Conservation (phyloP, 176 grass and related monocot genomes). For the Phragmites australis region DNA sequence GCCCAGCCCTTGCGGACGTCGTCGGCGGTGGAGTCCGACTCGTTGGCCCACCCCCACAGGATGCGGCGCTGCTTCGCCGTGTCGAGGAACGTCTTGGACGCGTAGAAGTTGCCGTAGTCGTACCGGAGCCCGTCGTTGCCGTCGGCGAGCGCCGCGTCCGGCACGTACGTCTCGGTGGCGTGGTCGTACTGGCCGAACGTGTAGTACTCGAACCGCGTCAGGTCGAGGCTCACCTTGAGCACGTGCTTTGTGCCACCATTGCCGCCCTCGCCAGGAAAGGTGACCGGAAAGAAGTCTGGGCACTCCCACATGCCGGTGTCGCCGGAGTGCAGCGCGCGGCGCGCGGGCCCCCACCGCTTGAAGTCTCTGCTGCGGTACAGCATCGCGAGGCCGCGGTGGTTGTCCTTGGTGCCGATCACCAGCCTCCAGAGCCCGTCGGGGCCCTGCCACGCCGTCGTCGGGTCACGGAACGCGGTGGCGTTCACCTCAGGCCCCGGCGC, state of each 20-base stretch:
- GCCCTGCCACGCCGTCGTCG: slow-evolving; percentile 66
- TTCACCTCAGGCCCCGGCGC: slow-evolving; percentile 22
- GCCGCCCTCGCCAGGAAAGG: not conserved
- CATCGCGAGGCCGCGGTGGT: slow-evolving; percentile 38
- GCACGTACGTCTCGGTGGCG: slow-evolving; percentile 51
- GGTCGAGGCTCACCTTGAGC: slow-evolving; percentile 73
- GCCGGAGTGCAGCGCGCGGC: slow-evolving; percentile 39
- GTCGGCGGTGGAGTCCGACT: slow-evolving; percentile 51
- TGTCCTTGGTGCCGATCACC: slow-evolving; percentile 49
- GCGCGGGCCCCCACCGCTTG: slow-evolving; percentile 31
- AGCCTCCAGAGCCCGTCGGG: slow-evolving; percentile 60
- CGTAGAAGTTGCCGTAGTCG: slow-evolving; percentile 91
- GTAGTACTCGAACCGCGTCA: slow-evolving; percentile 60
- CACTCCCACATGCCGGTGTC: slow-evolving; percentile 96
- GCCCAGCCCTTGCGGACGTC: slow-evolving; percentile 64
- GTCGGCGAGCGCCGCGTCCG: slow-evolving; percentile 48
- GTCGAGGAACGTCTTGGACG: slow-evolving; percentile 86
- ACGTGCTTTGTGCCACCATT: slow-evolving; percentile 37
- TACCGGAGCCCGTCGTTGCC: slow-evolving; percentile 52
- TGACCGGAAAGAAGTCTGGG: slow-evolving; percentile 75
- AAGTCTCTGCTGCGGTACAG: slow-evolving; percentile 67
- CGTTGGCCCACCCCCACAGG: slow-evolving; percentile 74
- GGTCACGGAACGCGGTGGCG: slow-evolving; percentile 61
- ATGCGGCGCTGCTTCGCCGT: slow-evolving; percentile 51
- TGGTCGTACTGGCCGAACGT: slow-evolving; percentile 61